Evolutionary conservation across 192 early-diverging fungal genomes (phyloP).

Genomic region (Dissophora ornata): DNA sequence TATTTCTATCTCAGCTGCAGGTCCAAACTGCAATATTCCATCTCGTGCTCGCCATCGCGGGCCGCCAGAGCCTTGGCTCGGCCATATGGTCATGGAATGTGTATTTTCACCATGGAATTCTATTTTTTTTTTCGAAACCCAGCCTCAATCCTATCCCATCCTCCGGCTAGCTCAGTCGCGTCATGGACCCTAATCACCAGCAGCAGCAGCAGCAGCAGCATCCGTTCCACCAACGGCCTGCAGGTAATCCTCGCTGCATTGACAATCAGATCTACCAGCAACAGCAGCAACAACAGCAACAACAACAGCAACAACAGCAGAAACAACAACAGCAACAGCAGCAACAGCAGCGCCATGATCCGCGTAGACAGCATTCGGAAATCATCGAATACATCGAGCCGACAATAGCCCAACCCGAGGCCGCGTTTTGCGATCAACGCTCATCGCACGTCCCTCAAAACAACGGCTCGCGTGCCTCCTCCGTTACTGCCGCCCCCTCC

Average conservation of each 20-base stretch:
- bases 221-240: no score
- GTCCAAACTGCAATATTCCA: slow-evolving; percentile 19
- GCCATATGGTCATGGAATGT: no score
- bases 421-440: not conserved
- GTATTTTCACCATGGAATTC: not conserved
- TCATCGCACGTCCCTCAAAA: not conserved
- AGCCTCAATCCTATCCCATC: no score
- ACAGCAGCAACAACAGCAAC: not conserved
- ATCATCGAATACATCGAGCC: not conserved
- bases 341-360: not conserved
- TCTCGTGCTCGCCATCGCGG: not conserved
- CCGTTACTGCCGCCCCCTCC: not conserved
- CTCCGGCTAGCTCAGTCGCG: no score
- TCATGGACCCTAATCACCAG: not conserved
- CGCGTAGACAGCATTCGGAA: not conserved
- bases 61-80: not conserved
- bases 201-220: no score
- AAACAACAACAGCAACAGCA: not conserved
- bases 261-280: no score
- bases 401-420: not conserved
- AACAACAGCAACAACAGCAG: not conserved
- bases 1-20: not conserved
- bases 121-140: not conserved
- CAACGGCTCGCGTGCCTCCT: not conserved
- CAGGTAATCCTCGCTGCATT: no score